These are phyloP conservation scores for Kalmanozyma brasiliensis DNA, from an alignment of 1,284 basidiomycete genomes.

Conservation along the genomic window DNA sequence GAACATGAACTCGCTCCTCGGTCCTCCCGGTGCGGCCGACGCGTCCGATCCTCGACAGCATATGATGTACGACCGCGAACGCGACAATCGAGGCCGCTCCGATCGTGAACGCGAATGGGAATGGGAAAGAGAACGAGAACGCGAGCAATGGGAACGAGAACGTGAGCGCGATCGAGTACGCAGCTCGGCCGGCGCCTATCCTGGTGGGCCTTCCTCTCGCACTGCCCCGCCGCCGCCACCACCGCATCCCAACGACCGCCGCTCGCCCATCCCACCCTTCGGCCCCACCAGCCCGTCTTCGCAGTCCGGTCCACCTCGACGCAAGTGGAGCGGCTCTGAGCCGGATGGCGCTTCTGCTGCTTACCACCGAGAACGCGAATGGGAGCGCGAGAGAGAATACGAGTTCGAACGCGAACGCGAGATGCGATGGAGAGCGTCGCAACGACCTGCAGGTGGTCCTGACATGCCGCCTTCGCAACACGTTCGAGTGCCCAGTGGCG, in stretches of 20 bases:
- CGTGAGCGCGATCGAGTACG: constrained; percentile 31
- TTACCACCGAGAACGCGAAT: constrained; percentile 39
- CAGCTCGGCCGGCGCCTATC: constrained; percentile 12
- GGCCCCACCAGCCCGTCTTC: constrained; percentile 36
- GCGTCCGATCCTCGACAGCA: constrained; percentile 21
- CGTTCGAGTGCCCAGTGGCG: constrained; percentile 27
- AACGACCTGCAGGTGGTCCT: constrained; percentile 17
- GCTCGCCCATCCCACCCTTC: constrained; percentile 33
- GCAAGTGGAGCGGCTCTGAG: constrained; percentile 58
- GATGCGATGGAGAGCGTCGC: constrained; percentile 44
- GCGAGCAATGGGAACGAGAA: constrained; percentile 30
- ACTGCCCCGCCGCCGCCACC: constrained; percentile 21
- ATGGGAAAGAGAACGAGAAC: constrained; percentile 26
- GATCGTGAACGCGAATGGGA: constrained; percentile 36
- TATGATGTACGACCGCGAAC: constrained; percentile 38
- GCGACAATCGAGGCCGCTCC: constrained; percentile 20
- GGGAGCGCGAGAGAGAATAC: constrained; percentile 46
- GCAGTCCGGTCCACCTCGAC: constrained; percentile 39
- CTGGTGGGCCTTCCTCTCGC: constrained; percentile 29
- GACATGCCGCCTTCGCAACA: constrained; percentile 33
- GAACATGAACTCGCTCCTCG: constrained; percentile 60
- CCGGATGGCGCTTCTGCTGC: constrained; percentile 40
- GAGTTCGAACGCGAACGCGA: constrained; percentile 50
- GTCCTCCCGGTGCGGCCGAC: constrained; percentile 28
- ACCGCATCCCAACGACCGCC: constrained; percentile 13